These are phyloP conservation scores for Cladosporium sp. DNA, from an alignment of 2,329 filamentous ascomycete species.

Conservation along the genomic window DNA sequence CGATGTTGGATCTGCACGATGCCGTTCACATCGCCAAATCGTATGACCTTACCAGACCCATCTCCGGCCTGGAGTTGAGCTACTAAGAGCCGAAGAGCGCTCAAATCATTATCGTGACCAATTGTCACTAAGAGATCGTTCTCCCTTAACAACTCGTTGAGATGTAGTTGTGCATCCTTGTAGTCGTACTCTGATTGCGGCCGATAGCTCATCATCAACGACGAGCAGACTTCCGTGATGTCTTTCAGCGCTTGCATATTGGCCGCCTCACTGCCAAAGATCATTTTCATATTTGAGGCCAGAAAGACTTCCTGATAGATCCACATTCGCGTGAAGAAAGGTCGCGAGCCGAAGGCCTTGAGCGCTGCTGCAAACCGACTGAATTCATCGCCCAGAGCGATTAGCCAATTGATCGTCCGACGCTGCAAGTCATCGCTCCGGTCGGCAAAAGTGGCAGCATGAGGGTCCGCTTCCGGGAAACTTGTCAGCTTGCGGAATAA, in stretches of 20 bases:
- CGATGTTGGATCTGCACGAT: not conserved
- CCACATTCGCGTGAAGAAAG: not conserved
- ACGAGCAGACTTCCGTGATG: not conserved
- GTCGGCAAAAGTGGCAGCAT: not conserved
- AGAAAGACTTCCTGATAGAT: slow-evolving; percentile 1
- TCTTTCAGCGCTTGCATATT: slow-evolving; percentile 2
- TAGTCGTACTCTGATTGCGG: not conserved
- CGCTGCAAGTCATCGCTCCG: not conserved
- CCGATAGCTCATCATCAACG: not conserved
- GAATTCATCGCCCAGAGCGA: not conserved
- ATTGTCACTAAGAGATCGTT: not conserved
- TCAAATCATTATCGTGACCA: not conserved
- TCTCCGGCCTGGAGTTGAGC: not conserved
- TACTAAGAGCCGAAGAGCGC: not conserved
- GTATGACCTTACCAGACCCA: not conserved
- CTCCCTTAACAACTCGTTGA: not conserved
- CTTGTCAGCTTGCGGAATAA: not conserved
- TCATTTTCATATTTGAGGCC: not conserved
- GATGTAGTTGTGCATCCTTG: not conserved
- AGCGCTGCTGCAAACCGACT: not conserved
- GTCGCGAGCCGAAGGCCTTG: not conserved
- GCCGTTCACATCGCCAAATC: not conserved
- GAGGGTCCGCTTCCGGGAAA: not conserved
- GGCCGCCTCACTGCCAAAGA: not conserved
- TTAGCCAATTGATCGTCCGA: not conserved